phyloP scores from a whole-genome alignment of 495 filamentous ascomycete species.

The Trichoderma asperelloides region DNA sequence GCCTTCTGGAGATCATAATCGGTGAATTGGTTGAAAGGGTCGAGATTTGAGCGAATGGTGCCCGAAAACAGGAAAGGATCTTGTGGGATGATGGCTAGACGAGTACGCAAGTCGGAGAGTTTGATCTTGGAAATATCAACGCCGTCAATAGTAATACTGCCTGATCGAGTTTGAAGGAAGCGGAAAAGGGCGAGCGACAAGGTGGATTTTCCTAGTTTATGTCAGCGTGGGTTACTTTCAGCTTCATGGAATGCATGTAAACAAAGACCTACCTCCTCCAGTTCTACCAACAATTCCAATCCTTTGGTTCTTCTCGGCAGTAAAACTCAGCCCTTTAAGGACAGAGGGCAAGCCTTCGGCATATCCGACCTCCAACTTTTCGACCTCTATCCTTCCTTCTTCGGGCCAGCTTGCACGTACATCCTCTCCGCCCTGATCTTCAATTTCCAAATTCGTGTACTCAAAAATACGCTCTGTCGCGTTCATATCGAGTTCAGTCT shows the following conservation, averaged over 20 bases:
- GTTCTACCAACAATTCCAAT: constrained; percentile 84
- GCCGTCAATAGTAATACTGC: constrained; percentile 40
- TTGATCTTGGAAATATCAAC: constrained; percentile 40
- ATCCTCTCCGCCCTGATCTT: constrained; percentile 49
- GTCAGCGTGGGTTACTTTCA: background rate
- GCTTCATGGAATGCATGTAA: background rate
- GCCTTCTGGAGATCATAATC: constrained; percentile 49
- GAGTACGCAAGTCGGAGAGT: constrained; percentile 37
- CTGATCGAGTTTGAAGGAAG: constrained; percentile 35
- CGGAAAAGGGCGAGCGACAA: constrained; percentile 40
- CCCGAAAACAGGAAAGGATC: constrained; percentile 47
- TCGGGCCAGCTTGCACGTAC: constrained; percentile 75
- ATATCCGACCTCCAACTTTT: constrained; percentile 65
- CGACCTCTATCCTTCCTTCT: constrained; percentile 64
- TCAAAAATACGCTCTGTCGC: constrained; percentile 77
- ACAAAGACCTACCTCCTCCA: constrained; percentile 66
- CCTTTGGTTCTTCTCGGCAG: constrained; percentile 60
- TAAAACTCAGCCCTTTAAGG: constrained; percentile 65
- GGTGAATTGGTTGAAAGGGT: constrained; percentile 41
- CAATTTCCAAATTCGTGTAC: constrained; percentile 65
- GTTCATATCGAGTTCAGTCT: constrained; percentile 75
- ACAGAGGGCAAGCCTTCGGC: constrained; percentile 68
- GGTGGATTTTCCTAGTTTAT: constrained; percentile 30
- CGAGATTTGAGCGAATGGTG: constrained; percentile 42
- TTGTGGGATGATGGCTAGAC: constrained; percentile 46